Percentiles rank a stretch among this genome's conserved stretches.
Conservation (phyloP, 805 yeast species). For the Zygoascus flipseniorum region DNA sequence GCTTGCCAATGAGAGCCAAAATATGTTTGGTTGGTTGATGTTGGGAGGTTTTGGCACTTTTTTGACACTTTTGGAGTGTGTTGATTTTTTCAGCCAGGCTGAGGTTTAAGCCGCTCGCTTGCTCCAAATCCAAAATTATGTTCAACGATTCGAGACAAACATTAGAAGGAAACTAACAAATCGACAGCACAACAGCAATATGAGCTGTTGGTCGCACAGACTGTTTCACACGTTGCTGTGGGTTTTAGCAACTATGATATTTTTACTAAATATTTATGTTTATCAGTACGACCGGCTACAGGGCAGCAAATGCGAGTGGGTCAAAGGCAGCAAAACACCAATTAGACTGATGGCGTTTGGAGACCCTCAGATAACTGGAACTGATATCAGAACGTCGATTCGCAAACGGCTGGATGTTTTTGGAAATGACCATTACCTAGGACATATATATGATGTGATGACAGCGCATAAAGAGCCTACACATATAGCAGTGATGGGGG, state of each 20-base stretch:
- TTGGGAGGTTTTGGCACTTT: too few species aligned
- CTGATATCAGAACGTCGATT: constrained; percentile 61
- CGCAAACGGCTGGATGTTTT: constrained; percentile 70
- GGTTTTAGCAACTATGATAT: constrained; percentile 32
- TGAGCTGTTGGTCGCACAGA: background rate
- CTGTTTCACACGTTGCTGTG: background rate
- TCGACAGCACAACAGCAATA: background rate
- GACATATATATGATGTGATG: constrained; percentile 71
- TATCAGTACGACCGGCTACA: constrained; percentile 44
- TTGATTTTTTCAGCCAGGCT: too few species aligned
- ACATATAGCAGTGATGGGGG: constrained; percentile 87
- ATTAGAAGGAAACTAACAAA: too few species aligned
- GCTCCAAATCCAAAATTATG: too few species aligned
- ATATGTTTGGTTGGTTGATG: too few species aligned
- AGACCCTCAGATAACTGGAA: constrained; percentile 95
- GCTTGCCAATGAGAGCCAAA: too few species aligned
- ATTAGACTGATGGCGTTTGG: constrained; percentile 77
- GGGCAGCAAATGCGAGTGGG: constrained; percentile 16
- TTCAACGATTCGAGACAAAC: too few species aligned
- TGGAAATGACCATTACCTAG: constrained; percentile 85
- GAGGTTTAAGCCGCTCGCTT: too few species aligned
- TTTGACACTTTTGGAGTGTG: too few species aligned
- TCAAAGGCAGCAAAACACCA: constrained; percentile 23
- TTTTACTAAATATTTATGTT: constrained; percentile 51
- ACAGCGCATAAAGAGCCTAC: constrained; percentile 56